These are phyloP conservation scores for Kwoniella mangroviensis DNA, from an alignment of 768 basidiomycete genomes.

Conservation along the genomic window DNA sequence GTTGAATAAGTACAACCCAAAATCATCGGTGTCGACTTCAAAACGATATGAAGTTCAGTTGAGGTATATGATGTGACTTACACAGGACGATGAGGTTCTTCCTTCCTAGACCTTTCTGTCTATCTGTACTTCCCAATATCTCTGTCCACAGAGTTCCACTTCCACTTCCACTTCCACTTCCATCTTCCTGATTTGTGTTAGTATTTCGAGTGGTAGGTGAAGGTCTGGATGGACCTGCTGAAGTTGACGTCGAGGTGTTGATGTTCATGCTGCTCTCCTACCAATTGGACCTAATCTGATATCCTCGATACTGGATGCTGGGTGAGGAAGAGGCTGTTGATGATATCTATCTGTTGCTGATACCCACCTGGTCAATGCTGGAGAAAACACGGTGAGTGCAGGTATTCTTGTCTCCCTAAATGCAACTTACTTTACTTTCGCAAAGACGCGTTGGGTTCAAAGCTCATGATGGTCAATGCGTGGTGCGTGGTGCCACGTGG, in stretches of 20 bases:
- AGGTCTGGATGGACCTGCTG: conserved; percentile 19
- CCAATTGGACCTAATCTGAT: too few species aligned
- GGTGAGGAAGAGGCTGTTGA: too few species aligned
- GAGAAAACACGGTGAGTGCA: too few species aligned
- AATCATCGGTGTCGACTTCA: too few species aligned
- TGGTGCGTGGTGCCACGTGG: too few species aligned
- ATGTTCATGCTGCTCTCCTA: conserved; percentile 4
- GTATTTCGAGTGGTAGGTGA: neutral
- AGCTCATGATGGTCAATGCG: too few species aligned
- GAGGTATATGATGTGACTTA: conserved; percentile 29
- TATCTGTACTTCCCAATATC: conserved; percentile 83
- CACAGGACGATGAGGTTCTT: conserved; percentile 85
- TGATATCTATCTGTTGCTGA: too few species aligned
- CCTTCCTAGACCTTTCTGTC: conserved; percentile 71
- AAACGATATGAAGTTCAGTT: neutral
- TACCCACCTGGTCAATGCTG: too few species aligned
- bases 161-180: conserved; percentile 63
- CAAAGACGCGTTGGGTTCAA: too few species aligned
- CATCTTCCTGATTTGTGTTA: neutral
- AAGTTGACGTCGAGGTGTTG: conserved; percentile 8
- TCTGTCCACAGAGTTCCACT: conserved; percentile 74
- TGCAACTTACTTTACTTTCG: too few species aligned
- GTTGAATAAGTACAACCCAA: conserved; percentile 5
- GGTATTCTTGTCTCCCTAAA: too few species aligned
- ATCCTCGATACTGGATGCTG: too few species aligned